Conservation (phyloP, 352 stramenopile genomes). For the Elongisporangium undulatum region DNA sequence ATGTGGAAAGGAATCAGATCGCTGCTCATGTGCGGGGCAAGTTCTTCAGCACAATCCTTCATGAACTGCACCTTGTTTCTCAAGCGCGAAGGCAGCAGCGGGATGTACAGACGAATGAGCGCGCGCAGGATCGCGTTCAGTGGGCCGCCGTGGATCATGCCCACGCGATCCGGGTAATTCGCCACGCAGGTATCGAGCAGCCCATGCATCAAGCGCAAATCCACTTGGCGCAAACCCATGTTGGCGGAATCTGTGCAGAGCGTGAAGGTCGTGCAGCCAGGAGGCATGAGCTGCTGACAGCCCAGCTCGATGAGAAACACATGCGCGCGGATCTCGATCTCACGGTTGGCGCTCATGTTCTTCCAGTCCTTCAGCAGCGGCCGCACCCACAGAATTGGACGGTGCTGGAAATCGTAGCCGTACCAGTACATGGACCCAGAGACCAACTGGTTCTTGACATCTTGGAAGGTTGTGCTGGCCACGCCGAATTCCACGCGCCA, state of each 20-base stretch:
- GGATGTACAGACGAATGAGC: conserved; percentile 46
- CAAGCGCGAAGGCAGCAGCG: conserved; percentile 46
- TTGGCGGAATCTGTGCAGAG: conserved; percentile 53
- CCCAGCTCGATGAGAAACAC: conserved; percentile 55
- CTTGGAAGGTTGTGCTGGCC: conserved; percentile 25
- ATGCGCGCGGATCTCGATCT: conserved; percentile 50
- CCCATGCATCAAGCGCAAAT: conserved; percentile 56
- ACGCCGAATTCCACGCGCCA: conserved; percentile 46
- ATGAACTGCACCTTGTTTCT: conserved; percentile 60
- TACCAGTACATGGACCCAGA: conserved; percentile 70
- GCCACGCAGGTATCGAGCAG: conserved; percentile 58
- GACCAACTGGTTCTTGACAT: conserved; percentile 35
- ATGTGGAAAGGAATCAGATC: conserved; percentile 53
- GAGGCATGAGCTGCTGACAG: conserved; percentile 50
- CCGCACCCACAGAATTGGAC: conserved; percentile 63
- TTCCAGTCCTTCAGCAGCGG: conserved; percentile 55
- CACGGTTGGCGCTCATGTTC: conserved; percentile 41
- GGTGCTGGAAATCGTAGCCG: conserved; percentile 63
- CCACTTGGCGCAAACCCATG: conserved; percentile 39
- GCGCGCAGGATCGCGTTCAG: conserved; percentile 54
- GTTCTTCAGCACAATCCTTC: conserved; percentile 40
- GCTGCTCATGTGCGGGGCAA: conserved; percentile 55
- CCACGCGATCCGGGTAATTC: conserved; percentile 66
- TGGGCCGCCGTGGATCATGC: conserved; percentile 48
- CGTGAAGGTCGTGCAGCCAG: conserved; percentile 52